phyloP scores from a whole-genome alignment of 305 asterid species.

The Fraxinus greggii region DNA sequence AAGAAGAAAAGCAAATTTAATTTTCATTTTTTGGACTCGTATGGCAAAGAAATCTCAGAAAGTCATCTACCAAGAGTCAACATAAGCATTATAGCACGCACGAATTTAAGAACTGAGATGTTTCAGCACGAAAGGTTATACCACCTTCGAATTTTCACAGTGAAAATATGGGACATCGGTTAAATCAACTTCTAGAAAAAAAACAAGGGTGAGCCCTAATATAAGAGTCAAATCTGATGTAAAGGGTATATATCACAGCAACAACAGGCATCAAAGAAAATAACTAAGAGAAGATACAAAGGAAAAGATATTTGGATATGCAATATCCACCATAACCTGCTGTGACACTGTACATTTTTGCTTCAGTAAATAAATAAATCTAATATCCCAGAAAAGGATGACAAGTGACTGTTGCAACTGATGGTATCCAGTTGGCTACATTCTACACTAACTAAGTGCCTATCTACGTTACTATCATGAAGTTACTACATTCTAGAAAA shows the following conservation, averaged over 20 bases:
- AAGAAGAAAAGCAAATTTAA: not conserved
- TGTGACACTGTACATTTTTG: not conserved
- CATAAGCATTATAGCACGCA: not conserved
- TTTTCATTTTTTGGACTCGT: not conserved
- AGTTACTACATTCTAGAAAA: not conserved
- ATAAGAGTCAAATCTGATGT: not conserved
- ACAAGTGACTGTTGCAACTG: not conserved
- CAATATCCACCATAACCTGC: not conserved
- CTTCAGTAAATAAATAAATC: not conserved
- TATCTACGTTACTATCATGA: not conserved
- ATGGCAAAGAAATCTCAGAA: constrained; percentile 12
- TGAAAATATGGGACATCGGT: not conserved
- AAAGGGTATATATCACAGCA: not conserved
- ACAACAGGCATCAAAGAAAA: not conserved
- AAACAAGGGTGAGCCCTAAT: not conserved
- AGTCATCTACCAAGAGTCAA: constrained; percentile 10
- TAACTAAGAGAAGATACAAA: not conserved
- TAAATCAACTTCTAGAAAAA: not conserved
- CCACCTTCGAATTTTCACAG: not conserved
- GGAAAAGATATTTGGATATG: not conserved
- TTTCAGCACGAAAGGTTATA: not conserved
- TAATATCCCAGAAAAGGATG: constrained; percentile 4
- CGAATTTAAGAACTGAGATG: not conserved
- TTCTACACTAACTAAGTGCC: not conserved
- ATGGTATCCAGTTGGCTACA: not conserved